Base-by-base conservation (phyloP, 257 asterid genomes). In the Leptodermis oblonga region DNA sequence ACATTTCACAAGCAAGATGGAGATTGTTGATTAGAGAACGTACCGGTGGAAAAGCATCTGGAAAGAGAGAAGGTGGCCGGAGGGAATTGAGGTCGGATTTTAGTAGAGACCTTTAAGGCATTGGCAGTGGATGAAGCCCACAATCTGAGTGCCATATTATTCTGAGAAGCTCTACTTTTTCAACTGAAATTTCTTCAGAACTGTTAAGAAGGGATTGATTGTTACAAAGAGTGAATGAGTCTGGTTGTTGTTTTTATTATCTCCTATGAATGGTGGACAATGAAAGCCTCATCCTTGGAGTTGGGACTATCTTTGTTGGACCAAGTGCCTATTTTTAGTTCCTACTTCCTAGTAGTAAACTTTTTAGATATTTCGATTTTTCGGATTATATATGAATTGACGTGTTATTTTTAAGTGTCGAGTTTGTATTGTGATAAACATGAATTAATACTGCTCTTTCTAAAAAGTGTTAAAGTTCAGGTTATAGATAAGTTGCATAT, bases 91-190 rank as follows among this genome's bases (percentile, higher is more conserved):
- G 76, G 26, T 75, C 72, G 76, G 5, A 91, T 70, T 70, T 74
- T 63, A 64, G 88, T 53, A 48, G 98, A 90, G 81, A 92, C 58
- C 59, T 71, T 92, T 5, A 92, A 78, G 75, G 91, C 95, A 89
- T 86, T 92, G 67, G 98, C 97, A 34, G 98, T 86, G 39, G 98
- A 92, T 82, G 98, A 92, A 81, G 95, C 97, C 98, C 98, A 92
- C 84, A 88, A 77, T 81, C 96, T 87, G 37, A 92, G 76, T 62
- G 98, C 96, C 98, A 92, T 88, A 48, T 53, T 58, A 46, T 64
- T 45, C 54, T 26, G 39, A 34, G 3, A 10, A 1, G 20, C 3
- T 64, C 39, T 45, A 10, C 45, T 18, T 18, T 28, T 49, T n/a
- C 42, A 4, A 33, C 53, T 28, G 53, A 9, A 13, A n/a, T 42